phyloP scores from a whole-genome alignment of 2,329 filamentous ascomycete species.

The Lecanoromycetidae sp. region DNA sequence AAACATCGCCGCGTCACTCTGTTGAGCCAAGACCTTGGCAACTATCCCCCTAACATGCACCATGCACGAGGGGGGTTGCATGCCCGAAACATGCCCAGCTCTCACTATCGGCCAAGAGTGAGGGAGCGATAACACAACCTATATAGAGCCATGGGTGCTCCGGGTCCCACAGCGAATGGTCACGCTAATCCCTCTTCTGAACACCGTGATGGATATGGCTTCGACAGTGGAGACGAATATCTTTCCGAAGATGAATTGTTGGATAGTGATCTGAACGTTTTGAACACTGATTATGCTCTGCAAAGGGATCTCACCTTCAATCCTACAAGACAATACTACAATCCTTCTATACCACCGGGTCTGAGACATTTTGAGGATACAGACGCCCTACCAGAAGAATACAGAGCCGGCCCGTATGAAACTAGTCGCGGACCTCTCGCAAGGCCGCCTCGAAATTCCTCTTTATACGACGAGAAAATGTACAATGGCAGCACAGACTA shows the following conservation, averaged over 20 bases:
- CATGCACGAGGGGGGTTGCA: no score
- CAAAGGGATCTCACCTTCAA: slow-evolving; percentile 12
- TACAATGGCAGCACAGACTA: background rate
- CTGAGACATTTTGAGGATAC: background rate
- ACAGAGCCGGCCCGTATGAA: background rate
- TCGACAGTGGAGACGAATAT: slow-evolving; percentile 6
- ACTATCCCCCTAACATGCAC: no score
- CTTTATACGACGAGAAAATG: background rate
- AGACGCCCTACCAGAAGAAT: slow-evolving; percentile 5
- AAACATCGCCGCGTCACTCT: no score
- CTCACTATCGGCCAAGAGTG: no score
- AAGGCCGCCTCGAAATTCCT: slow-evolving; percentile 3
- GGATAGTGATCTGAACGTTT: slow-evolving; percentile 8
- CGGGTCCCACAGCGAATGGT: background rate
- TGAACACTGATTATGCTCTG: slow-evolving; percentile 12
- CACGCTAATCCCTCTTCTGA: background rate
- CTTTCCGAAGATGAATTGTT: slow-evolving; percentile 13
- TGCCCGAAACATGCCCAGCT: no score
- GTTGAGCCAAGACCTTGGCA: background rate
- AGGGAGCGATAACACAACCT: no score
- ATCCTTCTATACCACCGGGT: background rate
- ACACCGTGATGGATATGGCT: background rate
- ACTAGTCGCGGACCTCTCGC: background rate
- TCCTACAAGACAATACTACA: background rate
- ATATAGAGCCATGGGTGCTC: slow-evolving; percentile 4